A percentile compares a stretch with the other conserved stretches of the same genome.
Evolutionary conservation across 495 filamentous ascomycete species (phyloP).

Genomic region (Penicillium dipodomyicola): DNA sequence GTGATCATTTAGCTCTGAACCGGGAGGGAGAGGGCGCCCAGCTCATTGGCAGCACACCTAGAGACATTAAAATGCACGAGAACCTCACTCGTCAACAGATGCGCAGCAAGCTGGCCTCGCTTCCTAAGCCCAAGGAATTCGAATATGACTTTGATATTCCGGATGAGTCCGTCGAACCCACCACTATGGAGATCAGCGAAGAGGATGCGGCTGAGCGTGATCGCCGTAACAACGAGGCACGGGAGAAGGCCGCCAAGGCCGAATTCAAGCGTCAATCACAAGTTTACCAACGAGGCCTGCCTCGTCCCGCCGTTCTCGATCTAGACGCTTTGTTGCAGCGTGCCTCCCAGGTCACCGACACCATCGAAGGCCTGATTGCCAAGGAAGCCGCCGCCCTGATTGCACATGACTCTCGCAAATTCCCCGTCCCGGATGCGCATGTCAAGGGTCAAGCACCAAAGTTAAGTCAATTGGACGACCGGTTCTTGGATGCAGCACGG

Average conservation of each 20-base stretch:
- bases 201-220: slow-evolving; percentile 88
- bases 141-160: slow-evolving; percentile 93
- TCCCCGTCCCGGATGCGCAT: slow-evolving; percentile 63
- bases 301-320: slow-evolving; percentile 73
- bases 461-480: slow-evolving; percentile 68
- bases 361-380: slow-evolving; percentile 61
- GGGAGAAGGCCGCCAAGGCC: slow-evolving; percentile 66
- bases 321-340: slow-evolving; percentile 62
- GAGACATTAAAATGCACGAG: slow-evolving; percentile 73
- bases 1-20: slow-evolving; percentile 88
- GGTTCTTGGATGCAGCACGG: slow-evolving; percentile 67
- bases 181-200: slow-evolving; percentile 53
- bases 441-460: slow-evolving; percentile 58
- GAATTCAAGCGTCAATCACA: slow-evolving; percentile 85
- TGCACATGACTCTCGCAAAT: slow-evolving; percentile 74
- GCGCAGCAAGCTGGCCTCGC: slow-evolving; percentile 63
- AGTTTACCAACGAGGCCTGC: slow-evolving; percentile 80
- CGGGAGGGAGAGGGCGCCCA: slow-evolving; percentile 54
- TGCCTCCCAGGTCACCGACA: slow-evolving; percentile 52
- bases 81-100: slow-evolving; percentile 68
- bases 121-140: slow-evolving; percentile 87
- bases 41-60: slow-evolving; percentile 71
- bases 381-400: slow-evolving; percentile 76
- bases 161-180: slow-evolving; percentile 70
- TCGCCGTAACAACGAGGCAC: slow-evolving; percentile 62